A percentile compares a stretch with the other conserved stretches of the same genome.
Conservation (phyloP, 805 yeast genomes). For the Maudiozyma serrabonitensis region DNA sequence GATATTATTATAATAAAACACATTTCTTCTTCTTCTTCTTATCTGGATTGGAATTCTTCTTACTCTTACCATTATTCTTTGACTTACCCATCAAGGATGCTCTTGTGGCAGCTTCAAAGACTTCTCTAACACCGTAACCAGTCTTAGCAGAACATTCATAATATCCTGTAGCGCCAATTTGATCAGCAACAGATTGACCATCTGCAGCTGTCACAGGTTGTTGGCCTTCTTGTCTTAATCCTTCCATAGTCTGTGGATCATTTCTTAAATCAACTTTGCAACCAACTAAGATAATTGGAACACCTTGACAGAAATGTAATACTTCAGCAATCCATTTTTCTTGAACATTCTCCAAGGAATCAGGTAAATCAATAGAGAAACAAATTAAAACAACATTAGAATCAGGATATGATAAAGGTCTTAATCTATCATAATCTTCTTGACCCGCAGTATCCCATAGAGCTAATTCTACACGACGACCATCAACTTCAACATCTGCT, state of each 20-base stretch:
- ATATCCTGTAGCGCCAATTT: slow-evolving; percentile 71
- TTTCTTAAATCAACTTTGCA: slow-evolving; percentile 84
- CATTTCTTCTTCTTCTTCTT: slow-evolving; percentile 19
- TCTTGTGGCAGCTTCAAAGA: slow-evolving; percentile 84
- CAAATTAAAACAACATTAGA: slow-evolving; percentile 85
- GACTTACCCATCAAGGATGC: slow-evolving; percentile 52
- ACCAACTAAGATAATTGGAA: slow-evolving; percentile 85
- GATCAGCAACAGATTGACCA: slow-evolving; percentile 62
- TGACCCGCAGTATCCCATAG: slow-evolving; percentile 98
- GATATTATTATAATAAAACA: slow-evolving; percentile 42
- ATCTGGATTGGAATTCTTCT: slow-evolving; percentile 13
- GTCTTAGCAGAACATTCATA: slow-evolving; percentile 83
- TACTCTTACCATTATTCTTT: slow-evolving; percentile 20
- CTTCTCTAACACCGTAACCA: slow-evolving; percentile 89
- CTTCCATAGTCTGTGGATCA: slow-evolving; percentile 67
- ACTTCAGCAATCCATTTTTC: slow-evolving; percentile 95
- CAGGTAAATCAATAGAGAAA: slow-evolving; percentile 84
- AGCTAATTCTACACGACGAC: slow-evolving; percentile 84
- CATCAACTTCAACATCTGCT: slow-evolving; percentile 87
- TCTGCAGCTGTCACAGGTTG: slow-evolving; percentile 29
- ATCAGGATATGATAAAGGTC: slow-evolving; percentile 86
- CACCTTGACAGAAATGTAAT: slow-evolving; percentile 85
- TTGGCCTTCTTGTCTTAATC: slow-evolving; percentile 38
- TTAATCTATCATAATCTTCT: slow-evolving; percentile 90
- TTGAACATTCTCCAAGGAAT: slow-evolving; percentile 83